Evolutionary conservation across 2,329 filamentous ascomycete genomes (phyloP), one percentile per base, ranked within the genome.

Genomic region (Akanthomyces uredinophilus): DNA sequence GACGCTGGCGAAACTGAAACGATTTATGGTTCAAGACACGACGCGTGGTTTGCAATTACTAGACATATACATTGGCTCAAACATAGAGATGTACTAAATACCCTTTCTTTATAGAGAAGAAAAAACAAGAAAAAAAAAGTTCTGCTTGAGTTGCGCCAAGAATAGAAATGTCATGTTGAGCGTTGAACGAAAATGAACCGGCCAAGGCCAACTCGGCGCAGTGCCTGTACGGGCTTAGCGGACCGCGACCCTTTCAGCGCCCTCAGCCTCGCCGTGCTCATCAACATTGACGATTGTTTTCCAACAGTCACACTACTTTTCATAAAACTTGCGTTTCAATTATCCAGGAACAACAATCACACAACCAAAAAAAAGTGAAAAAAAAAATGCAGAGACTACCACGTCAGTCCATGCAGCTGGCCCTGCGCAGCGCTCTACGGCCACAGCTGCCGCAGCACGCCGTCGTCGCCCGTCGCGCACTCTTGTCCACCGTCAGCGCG

Each of bases 101-200:
- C 32, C 32, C 32, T 8, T 35, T 35, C n/a, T 35, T 35, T 35
- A 35, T 35, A 35, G 32, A 35, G 10, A 35, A 35, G 32, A 35
- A 11, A 8, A 35, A 35, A 35, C 6, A 35, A 8, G 11, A 35
- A 8, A 35, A 11, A 8, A 35, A 35, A 35, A 11, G 7, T 35
- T 10, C 32, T 35, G 32, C 32, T 35, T 11, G 32, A 35, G 32
- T 35, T 35, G 2, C 11, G 32, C 32, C 32, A 35, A 35, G 32
- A 35, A 2, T 8, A 35, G 7, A 35, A 8, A 35, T 35, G 7
- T 35, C 6, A 35, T 8, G 32, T 11, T 10, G 32, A 10, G 32
- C 7, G 32, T 35, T 11, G 32, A 3, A 59, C 56, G 56, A 59
- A 59, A 59, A 59, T 50, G 56, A 59, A 50, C 56, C 56, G 56